Conservation (phyloP, 257 asterid species). For the Capsicum baccatum region DNA sequence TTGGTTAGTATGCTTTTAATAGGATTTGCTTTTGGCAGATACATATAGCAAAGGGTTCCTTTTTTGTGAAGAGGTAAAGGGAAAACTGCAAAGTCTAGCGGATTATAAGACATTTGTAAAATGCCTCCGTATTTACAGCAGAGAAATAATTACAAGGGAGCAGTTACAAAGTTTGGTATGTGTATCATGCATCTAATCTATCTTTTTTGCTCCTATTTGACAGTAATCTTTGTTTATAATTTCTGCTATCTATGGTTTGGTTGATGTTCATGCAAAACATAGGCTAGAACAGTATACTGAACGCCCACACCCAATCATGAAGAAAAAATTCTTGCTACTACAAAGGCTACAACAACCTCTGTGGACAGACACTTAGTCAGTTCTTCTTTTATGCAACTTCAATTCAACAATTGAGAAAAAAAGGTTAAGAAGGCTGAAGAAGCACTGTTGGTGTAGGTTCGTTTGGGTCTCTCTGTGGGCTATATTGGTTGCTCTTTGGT, state of each 20-base stretch:
- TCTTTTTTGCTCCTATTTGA: conserved; percentile 4
- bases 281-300: background rate
- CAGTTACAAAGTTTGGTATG: conserved; percentile 87
- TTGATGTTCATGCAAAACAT: background rate
- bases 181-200: conserved; percentile 7
- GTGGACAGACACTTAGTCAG: too few relatives aligned
- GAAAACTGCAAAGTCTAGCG: conserved; percentile 68
- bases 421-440: too few relatives aligned
- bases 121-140: conserved; percentile 89
- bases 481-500: too few relatives aligned
- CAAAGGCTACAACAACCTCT: too few relatives aligned
- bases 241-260: background rate
- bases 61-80: conserved; percentile 94
- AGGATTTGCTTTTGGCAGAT: conserved; percentile 54
- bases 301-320: background rate
- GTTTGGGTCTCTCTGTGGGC: too few relatives aligned
- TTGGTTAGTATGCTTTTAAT: conserved; percentile 7
- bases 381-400: too few relatives aligned
- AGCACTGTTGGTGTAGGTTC: too few relatives aligned
- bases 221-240: background rate
- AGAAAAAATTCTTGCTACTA: background rate
- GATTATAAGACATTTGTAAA: conserved; percentile 95
- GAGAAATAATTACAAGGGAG: conserved; percentile 79
- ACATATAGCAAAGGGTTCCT: conserved; percentile 69
- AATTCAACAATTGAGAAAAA: too few relatives aligned